These are phyloP conservation scores for Cylindrotheca fusiformis DNA, from an alignment of 108 stramenopile genomes.

Conservation along the genomic window DNA sequence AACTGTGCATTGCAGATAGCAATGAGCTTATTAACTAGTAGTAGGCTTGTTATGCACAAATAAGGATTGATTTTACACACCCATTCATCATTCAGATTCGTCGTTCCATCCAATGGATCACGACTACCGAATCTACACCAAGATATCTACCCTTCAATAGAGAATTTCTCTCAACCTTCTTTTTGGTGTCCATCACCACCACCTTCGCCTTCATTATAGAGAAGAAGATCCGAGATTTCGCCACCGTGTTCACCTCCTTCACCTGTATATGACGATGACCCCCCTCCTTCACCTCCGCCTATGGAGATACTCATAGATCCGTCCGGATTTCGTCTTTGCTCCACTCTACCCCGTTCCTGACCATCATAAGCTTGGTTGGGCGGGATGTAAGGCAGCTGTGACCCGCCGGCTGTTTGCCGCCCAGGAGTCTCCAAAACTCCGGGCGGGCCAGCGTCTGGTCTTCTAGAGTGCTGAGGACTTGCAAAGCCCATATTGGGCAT, in stretches of 20 bases:
- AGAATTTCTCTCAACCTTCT: too few species aligned
- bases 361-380: slow-evolving; percentile 27
- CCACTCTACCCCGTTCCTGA: slow-evolving; percentile 25
- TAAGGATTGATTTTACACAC: background rate
- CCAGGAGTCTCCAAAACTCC: slow-evolving; percentile 29
- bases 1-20: too few species aligned
- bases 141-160: too few species aligned
- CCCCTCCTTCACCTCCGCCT: slow-evolving; percentile 25
- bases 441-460: slow-evolving; percentile 21
- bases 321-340: slow-evolving; percentile 56
- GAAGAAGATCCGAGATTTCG: slow-evolving; percentile 20
- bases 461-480: slow-evolving; percentile 22
- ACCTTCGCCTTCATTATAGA: slow-evolving; percentile 24
- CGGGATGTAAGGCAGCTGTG: slow-evolving; percentile 40
- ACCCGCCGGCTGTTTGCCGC: slow-evolving; percentile 5
- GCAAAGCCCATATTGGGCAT: slow-evolving; percentile 31
- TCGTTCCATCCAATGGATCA: background rate
- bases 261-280: background rate
- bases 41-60: background rate
- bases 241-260: slow-evolving; percentile 3
- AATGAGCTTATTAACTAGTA: too few species aligned
- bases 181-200: background rate
- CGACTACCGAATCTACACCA: too few species aligned
- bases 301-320: slow-evolving; percentile 62
- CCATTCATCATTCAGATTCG: background rate